These are phyloP conservation scores for Naganishia kalamii DNA, from an alignment of 768 basidiomycete genomes.

Conservation along the genomic window DNA sequence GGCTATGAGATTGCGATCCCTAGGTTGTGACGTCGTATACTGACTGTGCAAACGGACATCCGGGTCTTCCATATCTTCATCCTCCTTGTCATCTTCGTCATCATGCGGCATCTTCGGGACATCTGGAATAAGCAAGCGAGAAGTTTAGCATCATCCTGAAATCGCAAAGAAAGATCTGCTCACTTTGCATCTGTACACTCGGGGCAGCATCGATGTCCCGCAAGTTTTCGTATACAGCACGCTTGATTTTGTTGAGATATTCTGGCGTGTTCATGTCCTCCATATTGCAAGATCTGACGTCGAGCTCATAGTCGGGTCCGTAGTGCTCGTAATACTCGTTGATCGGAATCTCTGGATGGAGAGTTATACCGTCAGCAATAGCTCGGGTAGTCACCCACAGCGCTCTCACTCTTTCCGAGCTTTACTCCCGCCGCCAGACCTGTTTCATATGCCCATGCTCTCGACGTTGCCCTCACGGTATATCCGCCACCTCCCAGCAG, in stretches of 20 bases:
- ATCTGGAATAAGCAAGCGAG: constrained; percentile 51
- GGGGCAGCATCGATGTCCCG: constrained; percentile 80
- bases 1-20: background rate
- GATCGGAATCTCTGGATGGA: constrained; percentile 60
- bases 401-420: constrained; percentile 60
- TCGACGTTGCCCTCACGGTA: constrained; percentile 94
- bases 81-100: constrained; percentile 74
- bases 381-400: background rate
- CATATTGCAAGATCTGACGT: constrained; percentile 88
- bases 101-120: constrained; percentile 72
- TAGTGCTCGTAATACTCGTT: constrained; percentile 99
- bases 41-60: constrained; percentile 66
- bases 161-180: constrained; percentile 24
- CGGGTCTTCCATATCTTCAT: constrained; percentile 62
- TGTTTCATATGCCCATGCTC: constrained; percentile 97
- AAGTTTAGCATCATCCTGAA: background rate
- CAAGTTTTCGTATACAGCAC: constrained; percentile 84
- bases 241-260: constrained; percentile 87
- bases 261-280: constrained; percentile 90
- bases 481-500: constrained; percentile 96
- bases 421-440: constrained; percentile 97
- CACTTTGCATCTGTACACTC: constrained; percentile 84
- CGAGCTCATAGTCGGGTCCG: constrained; percentile 91
- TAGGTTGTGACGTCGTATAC: constrained; percentile 21
- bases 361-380: background rate